Base-by-base conservation (phyloP, 2,329 filamentous ascomycete genomes). In the Cercospora beticola region DNA sequence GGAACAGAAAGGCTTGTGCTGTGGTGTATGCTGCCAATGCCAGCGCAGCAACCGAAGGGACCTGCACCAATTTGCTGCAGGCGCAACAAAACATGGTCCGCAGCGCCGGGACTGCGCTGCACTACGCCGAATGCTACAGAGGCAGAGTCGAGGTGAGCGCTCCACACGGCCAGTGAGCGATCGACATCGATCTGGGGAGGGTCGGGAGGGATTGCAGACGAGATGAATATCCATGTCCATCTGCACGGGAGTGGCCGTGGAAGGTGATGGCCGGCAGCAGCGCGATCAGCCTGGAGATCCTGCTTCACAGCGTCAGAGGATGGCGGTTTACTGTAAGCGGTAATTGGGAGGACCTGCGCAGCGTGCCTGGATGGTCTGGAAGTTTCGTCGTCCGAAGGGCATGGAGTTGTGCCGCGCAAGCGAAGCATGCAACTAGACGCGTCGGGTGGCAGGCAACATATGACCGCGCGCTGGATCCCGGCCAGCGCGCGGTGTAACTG, bases 171-270 rank as follows among this genome's bases (percentile, higher is more conserved):
- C 68, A 70, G 60, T 67, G 16, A 64, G 59, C 62, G 64, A 69
- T 67, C 62, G 43, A n/a, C 64, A 59, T 69, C 67, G 67, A 70
- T 70, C 68, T 63, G 68, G 65, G 54, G 65, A 68, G 68, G 31
- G 60, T 68, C 67, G 71, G 68, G 59, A 60, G 70, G 66, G 64
- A 16, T 31, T 66, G 59, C 67, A 68, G 64, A 63, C 68, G 70
- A 70, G 70, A 64, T 69, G 62, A 31, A 23, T 10, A 58, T n/a
- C 28, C 54, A 36, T 40, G 43, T 14, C 18, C 61, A 67, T 68
- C 68, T 68, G 66, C 62, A 62, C 68, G 68, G 70, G 64, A 67
- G 33, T 40, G 62, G 64, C 68, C 68, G 67, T 65, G 71, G 68
- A 67, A 69, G 62, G n/a, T 16, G 12, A 12, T 46, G 12, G 49